Percentiles rank a stretch among this genome's conserved stretches.
Conservation (phyloP, 371 early-diverging fungal genomes). For the Rhizomucor miehei region DNA sequence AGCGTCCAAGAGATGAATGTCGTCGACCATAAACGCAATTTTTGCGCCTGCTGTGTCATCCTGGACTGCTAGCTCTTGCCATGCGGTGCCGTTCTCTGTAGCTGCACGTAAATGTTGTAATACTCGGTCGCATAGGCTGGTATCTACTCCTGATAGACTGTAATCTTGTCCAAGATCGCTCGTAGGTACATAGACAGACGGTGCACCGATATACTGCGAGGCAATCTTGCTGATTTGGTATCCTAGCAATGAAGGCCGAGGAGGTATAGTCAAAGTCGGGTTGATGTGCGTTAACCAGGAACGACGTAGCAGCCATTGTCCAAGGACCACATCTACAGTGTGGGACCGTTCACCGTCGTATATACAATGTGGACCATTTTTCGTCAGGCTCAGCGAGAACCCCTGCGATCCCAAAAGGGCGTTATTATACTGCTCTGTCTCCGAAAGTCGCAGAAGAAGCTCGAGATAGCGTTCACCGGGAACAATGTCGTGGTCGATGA, state of each 20-base stretch:
- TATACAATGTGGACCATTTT: no score
- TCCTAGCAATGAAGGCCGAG: constrained; percentile 10
- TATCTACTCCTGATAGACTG: not conserved
- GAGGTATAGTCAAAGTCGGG: not conserved
- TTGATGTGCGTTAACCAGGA: constrained; percentile 25
- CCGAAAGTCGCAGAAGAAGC: constrained; percentile 36
- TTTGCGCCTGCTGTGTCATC: no score
- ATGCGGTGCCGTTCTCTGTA: not conserved
- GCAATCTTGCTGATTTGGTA: constrained; percentile 22
- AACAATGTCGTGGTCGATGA: constrained; percentile 42
- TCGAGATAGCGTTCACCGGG: constrained; percentile 50
- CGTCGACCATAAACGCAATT: constrained; percentile 19
- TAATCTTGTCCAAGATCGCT: constrained; percentile 21
- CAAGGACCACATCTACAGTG: constrained; percentile 27
- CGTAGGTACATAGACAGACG: constrained; percentile 31
- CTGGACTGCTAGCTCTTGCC: constrained; percentile 5
- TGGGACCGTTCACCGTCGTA: constrained; percentile 6
- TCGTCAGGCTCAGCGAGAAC: not conserved
- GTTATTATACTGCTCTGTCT: constrained; percentile 37
- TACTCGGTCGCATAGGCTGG: constrained; percentile 1
- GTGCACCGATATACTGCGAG: constrained; percentile 26
- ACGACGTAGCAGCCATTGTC: constrained; percentile 38
- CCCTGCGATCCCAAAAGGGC: not conserved
- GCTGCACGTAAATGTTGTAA: not conserved
- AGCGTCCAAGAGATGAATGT: constrained; percentile 9